Evolutionary conservation across 2,329 filamentous ascomycete species (phyloP).

Genomic region (Parasarocladium wereldwijsianum): DNA sequence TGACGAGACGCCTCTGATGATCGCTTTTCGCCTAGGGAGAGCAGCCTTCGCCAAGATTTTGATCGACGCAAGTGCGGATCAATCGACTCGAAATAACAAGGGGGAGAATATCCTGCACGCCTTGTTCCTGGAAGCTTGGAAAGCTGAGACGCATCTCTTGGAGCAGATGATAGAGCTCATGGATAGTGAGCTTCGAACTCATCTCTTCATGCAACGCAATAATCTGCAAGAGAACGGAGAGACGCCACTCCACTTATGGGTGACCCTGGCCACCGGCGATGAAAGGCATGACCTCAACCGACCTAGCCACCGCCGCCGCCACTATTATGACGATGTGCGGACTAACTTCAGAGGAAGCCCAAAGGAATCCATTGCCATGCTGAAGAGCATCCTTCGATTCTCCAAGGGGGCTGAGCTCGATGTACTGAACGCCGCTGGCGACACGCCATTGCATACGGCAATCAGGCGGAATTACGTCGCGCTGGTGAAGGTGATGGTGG

Average conservation of each 20-base stretch:
- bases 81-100: conserved; percentile 42
- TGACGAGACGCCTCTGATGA: conserved; percentile 51
- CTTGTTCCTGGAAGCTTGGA: not conserved
- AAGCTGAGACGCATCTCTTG: conserved; percentile 14
- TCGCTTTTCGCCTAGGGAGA: conserved; percentile 46
- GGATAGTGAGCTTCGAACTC: conserved; percentile 31
- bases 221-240: conserved; percentile 32
- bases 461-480: conserved; percentile 23
- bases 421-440: conserved; percentile 48
- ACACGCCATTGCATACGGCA: conserved; percentile 48
- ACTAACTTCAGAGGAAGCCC: conserved; percentile 6
- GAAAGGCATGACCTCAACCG: not conserved
- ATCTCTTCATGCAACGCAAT: conserved; percentile 45
- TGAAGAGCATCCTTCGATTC: conserved; percentile 36
- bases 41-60: conserved; percentile 43
- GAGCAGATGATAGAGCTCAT: conserved; percentile 40
- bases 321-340: conserved; percentile 6
- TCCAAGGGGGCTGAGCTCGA: conserved; percentile 41
- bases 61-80: conserved; percentile 54
- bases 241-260: conserved; percentile 50
- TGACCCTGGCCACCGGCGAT: conserved; percentile 19
- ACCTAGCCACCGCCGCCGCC: conserved; percentile 7
- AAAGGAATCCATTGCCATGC: conserved; percentile 21
- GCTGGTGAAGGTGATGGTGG: conserved; percentile 31
- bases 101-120: conserved; percentile 57